These are phyloP conservation scores for Brassica balearica DNA, from an alignment of 441 rosid species.

Conservation along the genomic window DNA sequence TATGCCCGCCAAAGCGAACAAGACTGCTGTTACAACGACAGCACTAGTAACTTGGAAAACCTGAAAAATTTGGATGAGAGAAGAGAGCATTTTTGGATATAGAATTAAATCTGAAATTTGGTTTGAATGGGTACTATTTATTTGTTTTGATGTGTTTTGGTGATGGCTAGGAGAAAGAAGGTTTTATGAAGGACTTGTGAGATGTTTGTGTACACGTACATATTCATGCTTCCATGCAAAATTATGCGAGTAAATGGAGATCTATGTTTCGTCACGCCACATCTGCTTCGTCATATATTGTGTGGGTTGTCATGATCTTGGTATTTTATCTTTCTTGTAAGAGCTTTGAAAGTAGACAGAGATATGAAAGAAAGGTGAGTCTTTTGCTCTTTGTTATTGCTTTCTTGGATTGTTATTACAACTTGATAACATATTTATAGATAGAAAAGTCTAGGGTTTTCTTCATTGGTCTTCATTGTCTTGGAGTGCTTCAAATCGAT, in stretches of 20 bases:
- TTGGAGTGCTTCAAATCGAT: no score
- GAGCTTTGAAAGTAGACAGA: no score
- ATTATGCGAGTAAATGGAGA: conserved; percentile 17
- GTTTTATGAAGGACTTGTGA: conserved; percentile 26
- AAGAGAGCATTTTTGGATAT: conserved; percentile 33
- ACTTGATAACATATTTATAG: no score
- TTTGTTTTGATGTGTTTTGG: not conserved
- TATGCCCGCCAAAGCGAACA: conserved; percentile 57
- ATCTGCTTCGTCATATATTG: conserved; percentile 10
- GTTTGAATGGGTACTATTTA: not conserved
- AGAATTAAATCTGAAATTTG: not conserved
- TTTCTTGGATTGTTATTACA: no score
- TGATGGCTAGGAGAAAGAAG: conserved; percentile 3
- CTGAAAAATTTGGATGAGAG: conserved; percentile 8
- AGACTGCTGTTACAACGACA: conserved; percentile 17
- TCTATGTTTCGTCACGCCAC: conserved; percentile 29
- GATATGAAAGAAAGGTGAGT: no score
- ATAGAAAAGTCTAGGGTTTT: no score
- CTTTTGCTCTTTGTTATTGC: no score
- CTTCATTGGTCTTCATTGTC: no score
- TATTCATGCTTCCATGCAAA: conserved; percentile 29
- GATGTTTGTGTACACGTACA: conserved; percentile 22
- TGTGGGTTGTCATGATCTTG: conserved; percentile 26
- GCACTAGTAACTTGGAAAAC: conserved; percentile 24
- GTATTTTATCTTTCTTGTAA: conserved; percentile 12